Conservation (phyloP, 2,329 filamentous ascomycete genomes). For the Penicillium thymicola region DNA sequence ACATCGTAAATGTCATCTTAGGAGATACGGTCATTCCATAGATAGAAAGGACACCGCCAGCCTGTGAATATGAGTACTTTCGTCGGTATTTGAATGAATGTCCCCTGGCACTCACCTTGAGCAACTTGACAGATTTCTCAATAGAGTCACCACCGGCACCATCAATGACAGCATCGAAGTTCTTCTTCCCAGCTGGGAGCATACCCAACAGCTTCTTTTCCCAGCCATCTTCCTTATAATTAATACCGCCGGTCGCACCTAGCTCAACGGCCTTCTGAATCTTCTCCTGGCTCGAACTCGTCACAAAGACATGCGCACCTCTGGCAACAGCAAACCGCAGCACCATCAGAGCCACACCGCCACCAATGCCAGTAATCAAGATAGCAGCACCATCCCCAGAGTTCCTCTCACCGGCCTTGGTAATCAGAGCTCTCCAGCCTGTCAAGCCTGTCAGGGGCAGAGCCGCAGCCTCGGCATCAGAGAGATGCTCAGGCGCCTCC, state of each 20-base stretch:
- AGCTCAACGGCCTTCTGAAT: conserved; percentile 66
- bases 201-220: conserved; percentile 65
- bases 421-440: conserved; percentile 79
- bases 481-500: conserved; percentile 69
- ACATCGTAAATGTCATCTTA: conserved; percentile 83
- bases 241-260: conserved; percentile 78
- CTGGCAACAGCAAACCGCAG: conserved; percentile 74
- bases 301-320: conserved; percentile 78
- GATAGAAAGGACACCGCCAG: conserved; percentile 75
- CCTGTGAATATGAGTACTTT: conserved; percentile 35
- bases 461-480: conserved; percentile 72
- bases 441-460: conserved; percentile 83
- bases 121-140: conserved; percentile 61
- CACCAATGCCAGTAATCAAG: conserved; percentile 86
- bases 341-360: conserved; percentile 80
- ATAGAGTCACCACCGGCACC: conserved; percentile 85
- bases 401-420: conserved; percentile 64
- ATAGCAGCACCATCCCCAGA: conserved; percentile 64
- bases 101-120: conserved; percentile 56
- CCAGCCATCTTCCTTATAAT: conserved; percentile 76
- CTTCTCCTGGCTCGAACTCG: conserved; percentile 70
- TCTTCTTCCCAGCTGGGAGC: conserved; percentile 62
- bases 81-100: background rate
- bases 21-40: conserved; percentile 91
- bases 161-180: conserved; percentile 81